A percentile compares a stretch with the other conserved stretches of the same genome.
phyloP scores from a whole-genome alignment of 192 early-diverging fungal species.

The Chytriomyces hyalinus region DNA sequence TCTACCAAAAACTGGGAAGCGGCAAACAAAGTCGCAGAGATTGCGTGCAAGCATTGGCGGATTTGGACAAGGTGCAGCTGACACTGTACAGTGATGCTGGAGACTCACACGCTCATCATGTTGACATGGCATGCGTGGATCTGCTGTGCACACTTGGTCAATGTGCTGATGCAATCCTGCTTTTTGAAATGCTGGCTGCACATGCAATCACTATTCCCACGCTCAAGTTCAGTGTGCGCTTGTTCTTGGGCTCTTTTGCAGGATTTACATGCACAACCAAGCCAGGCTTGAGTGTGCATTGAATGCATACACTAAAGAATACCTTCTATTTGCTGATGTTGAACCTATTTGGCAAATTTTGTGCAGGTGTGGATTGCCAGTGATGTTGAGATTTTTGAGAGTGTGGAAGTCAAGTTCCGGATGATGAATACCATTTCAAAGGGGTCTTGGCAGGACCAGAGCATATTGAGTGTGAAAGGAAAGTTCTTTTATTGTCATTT shows the following conservation, averaged over 20 bases:
- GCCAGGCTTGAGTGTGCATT: neutral
- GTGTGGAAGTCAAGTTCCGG: constrained; percentile 2
- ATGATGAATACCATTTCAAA: constrained; percentile 3
- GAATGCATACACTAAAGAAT: neutral
- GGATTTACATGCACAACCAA: neutral
- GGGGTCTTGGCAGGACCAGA: constrained; percentile 25
- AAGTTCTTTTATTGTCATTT: neutral
- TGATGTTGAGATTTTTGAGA: constrained; percentile 28
- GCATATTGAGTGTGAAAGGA: neutral
- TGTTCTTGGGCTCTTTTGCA: constrained; percentile 18
- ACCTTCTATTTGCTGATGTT: constrained; percentile 20
- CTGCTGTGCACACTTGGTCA: constrained; percentile 11
- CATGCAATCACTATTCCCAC: constrained; percentile 10
- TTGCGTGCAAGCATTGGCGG: neutral
- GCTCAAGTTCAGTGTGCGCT: constrained; percentile 16
- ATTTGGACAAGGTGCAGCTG: constrained; percentile 14
- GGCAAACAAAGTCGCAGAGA: neutral
- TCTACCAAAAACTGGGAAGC: constrained; percentile 18
- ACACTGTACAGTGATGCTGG: constrained; percentile 4
- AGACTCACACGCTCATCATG: constrained; percentile 15
- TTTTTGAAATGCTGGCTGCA: constrained; percentile 21
- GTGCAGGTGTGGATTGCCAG: constrained; percentile 18
- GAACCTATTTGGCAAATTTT: constrained; percentile 31
- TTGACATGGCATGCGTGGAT: neutral
- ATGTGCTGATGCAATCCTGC: neutral